A percentile compares a stretch with the other conserved stretches of the same genome.
Evolutionary conservation across 176 grass and related monocot genomes (phyloP).

Genomic region (Eleusine coracana): DNA sequence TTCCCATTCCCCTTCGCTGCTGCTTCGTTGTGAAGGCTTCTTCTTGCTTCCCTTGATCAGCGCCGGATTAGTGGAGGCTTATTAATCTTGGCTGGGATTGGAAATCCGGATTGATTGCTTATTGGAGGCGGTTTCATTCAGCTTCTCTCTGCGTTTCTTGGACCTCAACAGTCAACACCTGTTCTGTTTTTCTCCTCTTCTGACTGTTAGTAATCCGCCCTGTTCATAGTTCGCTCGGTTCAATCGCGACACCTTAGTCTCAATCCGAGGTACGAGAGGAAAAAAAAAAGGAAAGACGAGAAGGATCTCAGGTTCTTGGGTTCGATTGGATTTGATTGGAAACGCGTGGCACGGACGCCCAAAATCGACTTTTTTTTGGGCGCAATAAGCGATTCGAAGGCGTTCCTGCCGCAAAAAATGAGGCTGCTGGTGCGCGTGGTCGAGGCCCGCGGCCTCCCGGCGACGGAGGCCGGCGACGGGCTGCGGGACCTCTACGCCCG

Average conservation of each 20-base stretch:
- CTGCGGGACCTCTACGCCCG: slow-evolving; percentile 66
- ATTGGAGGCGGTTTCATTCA: neutral
- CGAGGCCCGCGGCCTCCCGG: slow-evolving; percentile 67
- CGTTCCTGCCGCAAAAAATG: slow-evolving; percentile 40
- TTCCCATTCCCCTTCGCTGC: neutral
- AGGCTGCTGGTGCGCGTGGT: slow-evolving; percentile 74
- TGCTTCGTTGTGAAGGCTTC: neutral
- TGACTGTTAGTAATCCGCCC: neutral
- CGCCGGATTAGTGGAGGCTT: neutral
- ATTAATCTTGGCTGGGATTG: neutral
- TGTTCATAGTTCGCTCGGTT: neutral
- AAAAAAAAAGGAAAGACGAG: neutral
- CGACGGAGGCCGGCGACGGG: slow-evolving; percentile 63
- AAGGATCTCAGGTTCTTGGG: neutral
- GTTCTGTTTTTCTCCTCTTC: neutral
- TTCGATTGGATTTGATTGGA: neutral
- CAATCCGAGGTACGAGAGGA: neutral
- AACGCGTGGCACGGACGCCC: neutral
- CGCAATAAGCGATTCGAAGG: neutral
- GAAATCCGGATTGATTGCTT: neutral
- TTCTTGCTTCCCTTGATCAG: neutral
- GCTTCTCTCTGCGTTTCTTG: neutral
- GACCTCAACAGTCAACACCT: neutral
- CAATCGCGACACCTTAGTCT: no score
- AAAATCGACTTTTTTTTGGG: slow-evolving; percentile 20